These are phyloP conservation scores for Tephrocybe rancida DNA, from an alignment of 768 basidiomycete genomes.

Conservation along the genomic window DNA sequence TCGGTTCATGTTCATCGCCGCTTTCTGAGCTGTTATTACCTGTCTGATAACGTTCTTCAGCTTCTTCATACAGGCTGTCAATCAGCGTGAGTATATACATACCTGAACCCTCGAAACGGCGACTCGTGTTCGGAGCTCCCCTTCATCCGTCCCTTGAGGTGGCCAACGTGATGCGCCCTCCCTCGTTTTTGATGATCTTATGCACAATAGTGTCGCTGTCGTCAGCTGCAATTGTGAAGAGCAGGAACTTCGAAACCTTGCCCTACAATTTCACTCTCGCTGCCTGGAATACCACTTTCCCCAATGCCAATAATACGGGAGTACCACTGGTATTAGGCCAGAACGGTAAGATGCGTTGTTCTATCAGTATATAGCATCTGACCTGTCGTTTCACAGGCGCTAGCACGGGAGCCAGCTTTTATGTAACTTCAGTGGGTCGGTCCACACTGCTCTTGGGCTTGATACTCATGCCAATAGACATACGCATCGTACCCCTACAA, in stretches of 20 bases:
- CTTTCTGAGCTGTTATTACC: no score
- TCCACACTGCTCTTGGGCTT: neutral
- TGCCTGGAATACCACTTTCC: conserved; percentile 41
- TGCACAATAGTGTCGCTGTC: neutral
- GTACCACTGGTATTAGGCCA: conserved; percentile 47
- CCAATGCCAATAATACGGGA: conserved; percentile 47
- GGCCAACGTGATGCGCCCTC: neutral
- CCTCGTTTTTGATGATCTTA: neutral
- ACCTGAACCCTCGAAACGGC: no score
- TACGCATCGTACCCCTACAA: conserved; percentile 52
- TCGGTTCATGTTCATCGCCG: no score
- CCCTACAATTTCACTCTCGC: conserved; percentile 47
- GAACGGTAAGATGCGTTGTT: conserved; percentile 27
- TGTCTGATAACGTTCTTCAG: no score
- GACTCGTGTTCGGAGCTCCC: no score
- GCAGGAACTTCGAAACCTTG: conserved; percentile 12
- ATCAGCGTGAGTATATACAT: no score
- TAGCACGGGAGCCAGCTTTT: conserved; percentile 37
- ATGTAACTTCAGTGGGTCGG: conserved; percentile 45
- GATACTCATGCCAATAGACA: conserved; percentile 32
- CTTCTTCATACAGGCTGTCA: no score
- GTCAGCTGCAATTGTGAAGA: neutral
- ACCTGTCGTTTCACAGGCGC: conserved; percentile 26
- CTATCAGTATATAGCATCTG: neutral
- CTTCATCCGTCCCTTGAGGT: no score